Evolutionary conservation across 2,329 filamentous ascomycete genomes (phyloP), one percentile per base, ranked within the genome.

Genomic region (Neopestalotiopsis rosae): DNA sequence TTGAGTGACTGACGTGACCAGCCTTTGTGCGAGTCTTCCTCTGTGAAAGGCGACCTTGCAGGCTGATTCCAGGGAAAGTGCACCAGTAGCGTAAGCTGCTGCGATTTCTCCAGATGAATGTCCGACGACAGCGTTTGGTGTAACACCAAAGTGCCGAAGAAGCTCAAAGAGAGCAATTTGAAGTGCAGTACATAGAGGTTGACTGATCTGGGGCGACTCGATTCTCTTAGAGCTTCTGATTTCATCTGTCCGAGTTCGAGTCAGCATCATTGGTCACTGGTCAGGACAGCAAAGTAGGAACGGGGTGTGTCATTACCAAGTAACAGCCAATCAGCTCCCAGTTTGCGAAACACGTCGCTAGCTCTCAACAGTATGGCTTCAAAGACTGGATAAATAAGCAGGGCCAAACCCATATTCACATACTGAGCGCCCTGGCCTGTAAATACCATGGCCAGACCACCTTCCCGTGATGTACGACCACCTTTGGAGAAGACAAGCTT

Each of bases 131-230:
- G 71, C 69, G 14, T 71, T 49, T 0, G 79, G 79, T 0, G 59
- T 66, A 3, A 83, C 69, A 2, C 73, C 72, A 62, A 76, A 81
- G 2, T 69, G 68, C n/a, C 69, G 61, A 20, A 81, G 71, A 0
- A 82, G 71, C 9, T 83, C 77, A 1, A 83, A 76, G 0, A 85
- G 71, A 2, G 74, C 83, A 1, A 86, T 69, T 68, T 86, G 84
- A 0, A 86, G 24, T 0, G 82, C 81, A 0, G 83, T 84, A 42
- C 79, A 84, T 0, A 82, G 56, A 0, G 84, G 79, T 66, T 86
- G 84, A 10, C 76, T 77, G 14, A 77, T 63, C 10, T 74, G 34
- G 17, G 61, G 61, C 9, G 28, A 9, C 14, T 63, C 7, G 10
- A 59, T 59, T 30, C 14, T 59, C n/a, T 17, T 70, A 13, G 2